Evolutionary conservation across 2,329 filamentous ascomycete genomes (phyloP).

Genomic region (Xenoacremonium recifei): DNA sequence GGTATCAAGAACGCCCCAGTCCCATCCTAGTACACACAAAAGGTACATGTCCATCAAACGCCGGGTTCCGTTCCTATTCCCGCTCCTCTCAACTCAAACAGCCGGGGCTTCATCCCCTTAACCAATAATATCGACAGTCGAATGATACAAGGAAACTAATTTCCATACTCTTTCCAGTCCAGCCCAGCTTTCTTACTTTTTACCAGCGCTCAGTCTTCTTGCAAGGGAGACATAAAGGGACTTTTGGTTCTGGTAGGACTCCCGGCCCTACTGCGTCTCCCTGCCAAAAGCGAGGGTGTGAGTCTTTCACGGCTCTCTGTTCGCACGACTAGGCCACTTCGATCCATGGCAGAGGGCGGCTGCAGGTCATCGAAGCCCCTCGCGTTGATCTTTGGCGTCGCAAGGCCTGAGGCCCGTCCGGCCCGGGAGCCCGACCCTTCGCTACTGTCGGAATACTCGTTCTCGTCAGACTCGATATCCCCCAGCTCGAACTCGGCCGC

Average conservation of each 20-base stretch:
- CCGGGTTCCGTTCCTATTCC: no score
- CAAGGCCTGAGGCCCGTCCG: slow-evolving; percentile 64
- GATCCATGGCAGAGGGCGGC: slow-evolving; percentile 50
- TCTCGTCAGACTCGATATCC: slow-evolving; percentile 62
- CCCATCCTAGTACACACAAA: no score
- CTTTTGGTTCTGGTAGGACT: slow-evolving; percentile 61
- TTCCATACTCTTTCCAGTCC: not conserved
- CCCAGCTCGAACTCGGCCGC: slow-evolving; percentile 74
- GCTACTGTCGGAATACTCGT: slow-evolving; percentile 62
- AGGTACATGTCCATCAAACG: no score
- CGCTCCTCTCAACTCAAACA: no score
- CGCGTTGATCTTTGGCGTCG: slow-evolving; percentile 61
- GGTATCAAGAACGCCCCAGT: no score
- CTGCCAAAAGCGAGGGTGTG: slow-evolving; percentile 53
- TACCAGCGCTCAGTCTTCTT: slow-evolving; percentile 41
- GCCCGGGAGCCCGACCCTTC: slow-evolving; percentile 49
- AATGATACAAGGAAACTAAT: no score
- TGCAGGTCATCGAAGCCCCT: slow-evolving; percentile 49
- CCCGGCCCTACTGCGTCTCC: slow-evolving; percentile 54
- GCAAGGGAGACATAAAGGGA: slow-evolving; percentile 50
- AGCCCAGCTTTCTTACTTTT: no score
- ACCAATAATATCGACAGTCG: no score
- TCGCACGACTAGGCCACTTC: slow-evolving; percentile 73
- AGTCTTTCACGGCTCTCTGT: slow-evolving; percentile 86
- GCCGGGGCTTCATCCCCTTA: no score